These are phyloP conservation scores for Trichoderma koningiopsis DNA, from an alignment of 2,329 filamentous ascomycete genomes.

Conservation along the genomic window DNA sequence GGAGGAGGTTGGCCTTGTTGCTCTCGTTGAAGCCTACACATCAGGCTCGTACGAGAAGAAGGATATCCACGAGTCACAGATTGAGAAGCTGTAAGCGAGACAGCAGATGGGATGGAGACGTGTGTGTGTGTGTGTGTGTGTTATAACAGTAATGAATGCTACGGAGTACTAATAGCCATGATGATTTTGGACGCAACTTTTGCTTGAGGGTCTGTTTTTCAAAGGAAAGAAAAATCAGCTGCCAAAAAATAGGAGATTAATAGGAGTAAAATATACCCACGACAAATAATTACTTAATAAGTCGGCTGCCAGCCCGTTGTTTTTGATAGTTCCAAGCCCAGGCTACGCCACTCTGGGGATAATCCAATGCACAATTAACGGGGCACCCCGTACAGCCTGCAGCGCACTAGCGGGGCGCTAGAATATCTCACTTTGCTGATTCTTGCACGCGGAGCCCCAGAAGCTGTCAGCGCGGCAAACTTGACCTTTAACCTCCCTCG, in stretches of 20 bases:
- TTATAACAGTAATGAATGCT: not conserved
- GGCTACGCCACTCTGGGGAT: not conserved
- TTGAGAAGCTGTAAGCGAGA: slow-evolving; percentile 12
- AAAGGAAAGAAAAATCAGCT: not conserved
- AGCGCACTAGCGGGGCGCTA: slow-evolving; percentile 22
- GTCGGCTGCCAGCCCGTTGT: not conserved
- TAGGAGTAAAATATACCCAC: not conserved
- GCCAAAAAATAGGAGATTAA: not conserved
- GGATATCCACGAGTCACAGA: slow-evolving; percentile 16
- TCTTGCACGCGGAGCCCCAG: not conserved
- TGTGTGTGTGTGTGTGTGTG: not conserved
- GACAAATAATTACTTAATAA: not conserved
- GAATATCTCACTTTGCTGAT: not conserved
- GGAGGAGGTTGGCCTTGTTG: slow-evolving; percentile 32
- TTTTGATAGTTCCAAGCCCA: not conserved
- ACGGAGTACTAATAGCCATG: slow-evolving; percentile 6
- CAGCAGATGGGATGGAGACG: not conserved
- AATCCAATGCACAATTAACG: slow-evolving; percentile 18
- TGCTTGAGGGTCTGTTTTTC: not conserved
- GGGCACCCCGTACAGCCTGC: not conserved
- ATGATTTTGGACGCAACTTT: not conserved
- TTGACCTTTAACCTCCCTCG: not conserved
- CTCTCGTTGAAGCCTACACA: slow-evolving; percentile 9
- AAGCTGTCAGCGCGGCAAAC: not conserved
- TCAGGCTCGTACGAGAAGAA: slow-evolving; percentile 15